A percentile compares a stretch with the other conserved stretches of the same genome.
Evolutionary conservation across 768 basidiomycete genomes (phyloP).

Genomic region (Pleurotus platypus): DNA sequence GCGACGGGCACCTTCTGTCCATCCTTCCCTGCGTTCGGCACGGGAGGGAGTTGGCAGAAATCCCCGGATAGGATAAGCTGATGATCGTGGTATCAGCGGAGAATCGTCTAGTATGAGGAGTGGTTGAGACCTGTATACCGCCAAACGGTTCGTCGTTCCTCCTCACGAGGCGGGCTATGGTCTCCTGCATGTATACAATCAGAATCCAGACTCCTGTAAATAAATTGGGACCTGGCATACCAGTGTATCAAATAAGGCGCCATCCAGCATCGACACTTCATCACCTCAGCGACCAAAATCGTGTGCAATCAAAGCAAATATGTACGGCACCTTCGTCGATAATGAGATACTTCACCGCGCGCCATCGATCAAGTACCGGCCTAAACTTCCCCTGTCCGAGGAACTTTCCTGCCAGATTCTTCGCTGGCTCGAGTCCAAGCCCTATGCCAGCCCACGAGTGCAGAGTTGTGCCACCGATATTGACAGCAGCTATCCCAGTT

Average conservation of each 20-base stretch:
- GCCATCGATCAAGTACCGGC: conserved; percentile 59
- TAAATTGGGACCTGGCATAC: conserved; percentile 28
- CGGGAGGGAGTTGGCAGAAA: conserved; percentile 89
- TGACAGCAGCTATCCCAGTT: conserved; percentile 76
- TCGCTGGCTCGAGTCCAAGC: conserved; percentile 56
- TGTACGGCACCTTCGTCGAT: conserved; percentile 76
- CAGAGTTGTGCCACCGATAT: conserved; percentile 78
- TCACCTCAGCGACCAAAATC: background rate
- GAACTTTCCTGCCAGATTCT: conserved; percentile 53
- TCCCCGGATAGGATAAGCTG: conserved; percentile 85
- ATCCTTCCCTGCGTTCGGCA: conserved; percentile 47
- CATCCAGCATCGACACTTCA: conserved; percentile 89
- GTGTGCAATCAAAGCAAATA: background rate
- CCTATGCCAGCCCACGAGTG: conserved; percentile 85
- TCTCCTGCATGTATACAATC: conserved; percentile 40
- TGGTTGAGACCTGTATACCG: conserved; percentile 67
- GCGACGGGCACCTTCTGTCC: conserved; percentile 42
- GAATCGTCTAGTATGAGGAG: background rate
- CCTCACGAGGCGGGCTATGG: conserved; percentile 58
- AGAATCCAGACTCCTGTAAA: conserved; percentile 17
- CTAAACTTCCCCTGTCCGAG: conserved; percentile 33
- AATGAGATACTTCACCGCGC: conserved; percentile 58
- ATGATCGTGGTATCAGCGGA: background rate
- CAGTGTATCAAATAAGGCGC: conserved; percentile 75
- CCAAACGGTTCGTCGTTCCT: conserved; percentile 63